Percentiles rank a stretch among this genome's conserved stretches.
phyloP scores from a whole-genome alignment of 2,329 filamentous ascomycete genomes.

The Tympanopsis confertula region DNA sequence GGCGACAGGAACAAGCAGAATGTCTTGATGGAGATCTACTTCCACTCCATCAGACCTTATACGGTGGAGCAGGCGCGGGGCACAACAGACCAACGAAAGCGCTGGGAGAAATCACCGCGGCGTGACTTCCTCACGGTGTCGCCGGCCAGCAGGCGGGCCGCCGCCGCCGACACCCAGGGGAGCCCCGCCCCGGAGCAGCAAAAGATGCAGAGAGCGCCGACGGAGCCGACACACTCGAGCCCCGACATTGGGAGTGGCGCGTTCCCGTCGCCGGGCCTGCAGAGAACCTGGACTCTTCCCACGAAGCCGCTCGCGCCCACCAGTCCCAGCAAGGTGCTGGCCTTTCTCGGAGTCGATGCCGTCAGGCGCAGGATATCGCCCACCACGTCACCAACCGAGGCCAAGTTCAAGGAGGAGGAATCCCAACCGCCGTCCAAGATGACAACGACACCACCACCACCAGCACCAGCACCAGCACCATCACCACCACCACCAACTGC shows the following conservation, averaged over 20 bases:
- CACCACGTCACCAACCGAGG: too few species aligned
- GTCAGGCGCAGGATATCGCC: too few species aligned
- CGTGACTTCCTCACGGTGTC: slow-evolving; percentile 6
- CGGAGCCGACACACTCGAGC: background rate
- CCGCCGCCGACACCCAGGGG: slow-evolving; percentile 9
- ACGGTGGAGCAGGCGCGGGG: slow-evolving; percentile 22
- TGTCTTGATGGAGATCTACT: slow-evolving; percentile 40
- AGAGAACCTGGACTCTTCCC: background rate
- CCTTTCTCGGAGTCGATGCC: too few species aligned
- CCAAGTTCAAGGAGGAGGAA: background rate
- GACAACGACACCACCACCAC: background rate
- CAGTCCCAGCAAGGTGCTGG: background rate
- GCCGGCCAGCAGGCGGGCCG: slow-evolving; percentile 10
- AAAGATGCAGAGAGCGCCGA: background rate
- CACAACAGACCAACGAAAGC: slow-evolving; percentile 12
- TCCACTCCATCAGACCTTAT: slow-evolving; percentile 25
- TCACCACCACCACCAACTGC: background rate
- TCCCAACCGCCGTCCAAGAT: background rate
- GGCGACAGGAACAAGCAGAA: slow-evolving; percentile 26
- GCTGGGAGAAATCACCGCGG: background rate
- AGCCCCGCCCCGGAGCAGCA: background rate
- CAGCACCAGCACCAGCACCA: background rate
- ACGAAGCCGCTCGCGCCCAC: too few species aligned
- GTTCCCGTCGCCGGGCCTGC: background rate
- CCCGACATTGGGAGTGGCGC: too few species aligned